These are phyloP conservation scores for Phaeotremella skinneri DNA, from an alignment of 768 basidiomycete species.

Conservation along the genomic window DNA sequence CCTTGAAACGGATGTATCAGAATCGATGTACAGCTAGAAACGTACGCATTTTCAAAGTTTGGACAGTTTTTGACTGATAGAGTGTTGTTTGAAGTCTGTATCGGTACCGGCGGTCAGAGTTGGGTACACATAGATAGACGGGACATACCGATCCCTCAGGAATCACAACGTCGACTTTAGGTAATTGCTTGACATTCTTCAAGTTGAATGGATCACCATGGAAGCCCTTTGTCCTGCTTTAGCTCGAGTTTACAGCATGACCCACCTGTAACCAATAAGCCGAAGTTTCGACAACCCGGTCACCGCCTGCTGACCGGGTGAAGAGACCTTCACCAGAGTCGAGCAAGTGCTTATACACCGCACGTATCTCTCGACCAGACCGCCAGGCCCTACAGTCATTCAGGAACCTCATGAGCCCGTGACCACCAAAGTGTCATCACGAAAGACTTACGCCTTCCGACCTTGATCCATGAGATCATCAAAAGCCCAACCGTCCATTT, in stretches of 20 bases:
- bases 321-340: slow-evolving; percentile 22
- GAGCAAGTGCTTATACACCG: slow-evolving; percentile 24
- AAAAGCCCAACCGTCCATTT: slow-evolving; percentile 36
- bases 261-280: slow-evolving; percentile 44
- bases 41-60: slow-evolving; percentile 30
- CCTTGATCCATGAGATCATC: slow-evolving; percentile 43
- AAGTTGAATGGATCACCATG: slow-evolving; percentile 30
- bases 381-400: slow-evolving; percentile 30
- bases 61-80: slow-evolving; percentile 43
- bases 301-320: slow-evolving; percentile 33
- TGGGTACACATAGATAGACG: no score
- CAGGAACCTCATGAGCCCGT: neutral
- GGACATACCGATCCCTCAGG: slow-evolving; percentile 32
- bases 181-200: slow-evolving; percentile 8
- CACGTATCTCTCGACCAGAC: slow-evolving; percentile 26
- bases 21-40: neutral
- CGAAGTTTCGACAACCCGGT: slow-evolving; percentile 34
- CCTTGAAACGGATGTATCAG: neutral
- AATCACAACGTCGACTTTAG: slow-evolving; percentile 31
- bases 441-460: slow-evolving; percentile 34
- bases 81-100: slow-evolving; percentile 41
- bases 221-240: slow-evolving; percentile 27
- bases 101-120: neutral
- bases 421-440: neutral
- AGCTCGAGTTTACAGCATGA: neutral